A percentile compares a stretch with the other conserved stretches of the same genome.
phyloP scores from a whole-genome alignment of 169 alveolate species.

The Cytauxzoon felis region DNA sequence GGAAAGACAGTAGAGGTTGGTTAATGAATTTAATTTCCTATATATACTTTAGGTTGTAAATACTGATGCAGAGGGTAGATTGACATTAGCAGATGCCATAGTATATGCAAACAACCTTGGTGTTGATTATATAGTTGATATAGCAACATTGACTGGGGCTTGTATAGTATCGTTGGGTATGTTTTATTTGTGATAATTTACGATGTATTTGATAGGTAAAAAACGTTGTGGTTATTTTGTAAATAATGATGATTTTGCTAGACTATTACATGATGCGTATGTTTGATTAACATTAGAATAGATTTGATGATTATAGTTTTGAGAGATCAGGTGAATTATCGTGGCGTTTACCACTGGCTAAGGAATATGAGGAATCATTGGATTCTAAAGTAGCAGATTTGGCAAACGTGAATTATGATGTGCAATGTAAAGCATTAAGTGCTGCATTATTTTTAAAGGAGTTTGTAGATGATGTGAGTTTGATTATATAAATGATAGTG shows the following conservation, averaged over 20 bases:
- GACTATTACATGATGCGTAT: constrained; percentile 35
- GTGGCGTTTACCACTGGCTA: constrained; percentile 87
- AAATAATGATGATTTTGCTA: constrained; percentile 30
- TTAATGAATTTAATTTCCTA: background rate
- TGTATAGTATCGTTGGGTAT: constrained; percentile 82
- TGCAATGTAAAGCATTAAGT: constrained; percentile 78
- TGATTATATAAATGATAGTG: background rate
- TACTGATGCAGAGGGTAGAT: constrained; percentile 98
- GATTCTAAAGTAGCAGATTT: constrained; percentile 86
- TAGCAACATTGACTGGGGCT: constrained; percentile 96
- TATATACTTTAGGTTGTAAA: constrained; percentile 73
- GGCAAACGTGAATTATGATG: constrained; percentile 70
- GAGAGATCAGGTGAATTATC: constrained; percentile 75
- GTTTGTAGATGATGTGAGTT: constrained; percentile 76
- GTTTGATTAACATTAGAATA: background rate
- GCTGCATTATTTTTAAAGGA: constrained; percentile 91
- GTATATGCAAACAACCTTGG: constrained; percentile 84
- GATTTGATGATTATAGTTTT: constrained; percentile 12
- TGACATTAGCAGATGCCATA: constrained; percentile 94
- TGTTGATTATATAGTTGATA: constrained; percentile 85
- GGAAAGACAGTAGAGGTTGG: constrained; percentile 89
- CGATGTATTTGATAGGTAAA: constrained; percentile 20
- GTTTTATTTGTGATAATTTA: constrained; percentile 3
- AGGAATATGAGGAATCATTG: constrained; percentile 74
- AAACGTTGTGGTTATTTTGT: constrained; percentile 49